phyloP scores from a whole-genome alignment of 2,329 filamentous ascomycete species.

The Phyllosticta paracitricarpa region DNA sequence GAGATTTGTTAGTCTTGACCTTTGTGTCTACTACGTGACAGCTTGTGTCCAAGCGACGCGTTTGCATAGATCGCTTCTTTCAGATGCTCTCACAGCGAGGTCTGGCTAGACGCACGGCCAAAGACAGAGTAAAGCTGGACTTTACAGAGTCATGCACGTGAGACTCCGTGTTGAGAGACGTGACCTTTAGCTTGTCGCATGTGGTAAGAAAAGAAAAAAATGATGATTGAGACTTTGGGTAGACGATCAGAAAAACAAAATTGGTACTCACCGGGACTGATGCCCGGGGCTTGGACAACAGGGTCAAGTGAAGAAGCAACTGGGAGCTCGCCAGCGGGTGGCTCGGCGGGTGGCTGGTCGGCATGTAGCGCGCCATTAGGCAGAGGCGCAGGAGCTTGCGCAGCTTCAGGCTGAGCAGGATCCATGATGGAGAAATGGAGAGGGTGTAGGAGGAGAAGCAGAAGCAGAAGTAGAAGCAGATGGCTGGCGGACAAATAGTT shows the following conservation, averaged over 20 bases:
- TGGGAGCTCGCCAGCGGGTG: conserved; percentile 23
- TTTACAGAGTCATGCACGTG: too few relatives aligned
- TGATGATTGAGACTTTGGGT: neutral
- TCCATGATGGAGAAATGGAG: neutral
- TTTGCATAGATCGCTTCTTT: neutral
- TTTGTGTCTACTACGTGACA: neutral
- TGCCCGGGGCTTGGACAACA: conserved; percentile 28
- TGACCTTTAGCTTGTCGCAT: too few relatives aligned
- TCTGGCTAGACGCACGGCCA: too few relatives aligned
- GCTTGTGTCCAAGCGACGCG: too few relatives aligned
- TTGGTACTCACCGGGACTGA: conserved; percentile 26
- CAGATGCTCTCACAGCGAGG: neutral
- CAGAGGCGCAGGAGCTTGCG: neutral
- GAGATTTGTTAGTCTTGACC: neutral
- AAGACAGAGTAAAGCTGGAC: too few relatives aligned
- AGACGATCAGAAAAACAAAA: neutral
- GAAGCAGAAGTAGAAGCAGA: neutral
- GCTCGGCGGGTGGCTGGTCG: conserved; percentile 19
- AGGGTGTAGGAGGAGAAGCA: neutral
- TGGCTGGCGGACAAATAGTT: neutral
- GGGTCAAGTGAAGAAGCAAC: conserved; percentile 24
- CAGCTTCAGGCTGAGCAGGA: neutral
- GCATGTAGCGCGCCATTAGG: conserved; percentile 11
- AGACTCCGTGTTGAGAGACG: too few relatives aligned
- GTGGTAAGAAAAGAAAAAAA: neutral